Evolutionary conservation across 2,329 filamentous ascomycete genomes (phyloP).

Genomic region (Paraphaeosphaeria sporulosa): DNA sequence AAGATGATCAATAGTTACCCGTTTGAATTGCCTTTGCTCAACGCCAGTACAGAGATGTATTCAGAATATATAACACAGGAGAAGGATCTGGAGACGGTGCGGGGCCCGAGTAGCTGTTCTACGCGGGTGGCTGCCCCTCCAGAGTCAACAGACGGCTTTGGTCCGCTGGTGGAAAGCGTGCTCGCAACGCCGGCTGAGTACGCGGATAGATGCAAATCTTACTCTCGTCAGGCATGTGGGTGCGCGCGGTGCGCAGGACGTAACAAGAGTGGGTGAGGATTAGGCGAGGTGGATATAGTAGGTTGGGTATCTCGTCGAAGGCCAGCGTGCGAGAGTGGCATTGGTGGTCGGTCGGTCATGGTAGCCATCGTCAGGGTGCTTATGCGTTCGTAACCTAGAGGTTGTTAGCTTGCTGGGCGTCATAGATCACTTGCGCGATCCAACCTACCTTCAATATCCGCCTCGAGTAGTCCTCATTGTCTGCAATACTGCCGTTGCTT

Average conservation of each 20-base stretch:
- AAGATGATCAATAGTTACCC: slow-evolving; percentile 22
- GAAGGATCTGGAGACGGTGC: slow-evolving; percentile 13
- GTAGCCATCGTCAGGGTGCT: slow-evolving; percentile 27
- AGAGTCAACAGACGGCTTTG: slow-evolving; percentile 20
- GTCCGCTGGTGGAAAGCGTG: slow-evolving; percentile 8
- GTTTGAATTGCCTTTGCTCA: slow-evolving; percentile 15
- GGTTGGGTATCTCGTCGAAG: slow-evolving; percentile 20
- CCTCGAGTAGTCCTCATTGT: slow-evolving; percentile 96
- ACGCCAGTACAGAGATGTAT: slow-evolving; percentile 19
- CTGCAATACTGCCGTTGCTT: slow-evolving; percentile 95
- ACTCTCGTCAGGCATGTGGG: slow-evolving; percentile 39
- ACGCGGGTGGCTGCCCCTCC: slow-evolving; percentile 6
- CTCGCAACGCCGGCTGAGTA: slow-evolving; percentile 32
- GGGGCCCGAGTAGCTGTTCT: slow-evolving; percentile 7
- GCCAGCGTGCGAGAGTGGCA: slow-evolving; percentile 16
- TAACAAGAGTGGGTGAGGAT: slow-evolving; percentile 33
- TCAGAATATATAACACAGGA: slow-evolving; percentile 31
- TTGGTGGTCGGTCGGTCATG: slow-evolving; percentile 8
- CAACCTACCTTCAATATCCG: slow-evolving; percentile 86
- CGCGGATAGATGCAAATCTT: slow-evolving; percentile 31
- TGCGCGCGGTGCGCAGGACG: slow-evolving; percentile 30
- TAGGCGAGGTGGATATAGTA: slow-evolving; percentile 20
- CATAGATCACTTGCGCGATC: background rate
- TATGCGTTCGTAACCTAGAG: slow-evolving; percentile 48
- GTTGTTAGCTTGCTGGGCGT: slow-evolving; percentile 22